A percentile compares a stretch with the other conserved stretches of the same genome.
These are phyloP conservation scores for Neonectria sp. DNA, from an alignment of 2,329 filamentous ascomycete genomes.

Conservation along the genomic window DNA sequence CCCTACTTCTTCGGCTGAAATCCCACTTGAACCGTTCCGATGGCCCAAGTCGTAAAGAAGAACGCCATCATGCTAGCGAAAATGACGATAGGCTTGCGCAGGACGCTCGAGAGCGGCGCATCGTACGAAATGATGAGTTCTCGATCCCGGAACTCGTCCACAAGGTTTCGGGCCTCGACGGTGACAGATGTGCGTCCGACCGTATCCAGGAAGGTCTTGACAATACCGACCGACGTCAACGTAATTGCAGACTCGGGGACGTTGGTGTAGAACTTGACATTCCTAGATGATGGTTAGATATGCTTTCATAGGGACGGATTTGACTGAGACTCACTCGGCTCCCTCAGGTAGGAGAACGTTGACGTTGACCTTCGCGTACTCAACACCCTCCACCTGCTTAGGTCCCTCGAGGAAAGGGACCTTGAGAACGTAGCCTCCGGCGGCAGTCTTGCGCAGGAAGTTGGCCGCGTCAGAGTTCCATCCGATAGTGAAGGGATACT, in stretches of 20 bases:
- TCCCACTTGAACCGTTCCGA: constrained; percentile 86
- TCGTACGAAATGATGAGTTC: constrained; percentile 92
- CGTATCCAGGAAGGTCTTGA: constrained; percentile 95
- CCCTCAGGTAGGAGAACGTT: constrained; percentile 93
- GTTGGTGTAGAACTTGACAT: constrained; percentile 82
- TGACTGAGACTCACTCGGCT: constrained; percentile 74
- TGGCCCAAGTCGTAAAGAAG: constrained; percentile 80
- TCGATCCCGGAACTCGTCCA: constrained; percentile 90
- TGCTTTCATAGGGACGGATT: background rate
- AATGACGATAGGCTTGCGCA: constrained; percentile 90
- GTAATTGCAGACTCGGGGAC: constrained; percentile 77
- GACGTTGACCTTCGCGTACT: constrained; percentile 86
- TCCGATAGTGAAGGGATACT: constrained; percentile 95
- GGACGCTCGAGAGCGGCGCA: constrained; percentile 79
- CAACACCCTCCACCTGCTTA: constrained; percentile 86
- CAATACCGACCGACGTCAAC: constrained; percentile 71
- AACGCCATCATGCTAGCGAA: constrained; percentile 81
- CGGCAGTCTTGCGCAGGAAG: constrained; percentile 78
- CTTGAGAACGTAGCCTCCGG: constrained; percentile 86
- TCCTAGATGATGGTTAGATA: constrained; percentile 69
- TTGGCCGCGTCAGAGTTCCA: constrained; percentile 91
- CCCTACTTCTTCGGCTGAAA: constrained; percentile 70
- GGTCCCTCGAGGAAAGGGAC: constrained; percentile 96
- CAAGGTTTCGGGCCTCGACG: constrained; percentile 86
- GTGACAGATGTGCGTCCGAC: constrained; percentile 86